These are phyloP conservation scores for Oryza punctata DNA, from an alignment of 176 grass and related monocot genomes.

Conservation along the genomic window DNA sequence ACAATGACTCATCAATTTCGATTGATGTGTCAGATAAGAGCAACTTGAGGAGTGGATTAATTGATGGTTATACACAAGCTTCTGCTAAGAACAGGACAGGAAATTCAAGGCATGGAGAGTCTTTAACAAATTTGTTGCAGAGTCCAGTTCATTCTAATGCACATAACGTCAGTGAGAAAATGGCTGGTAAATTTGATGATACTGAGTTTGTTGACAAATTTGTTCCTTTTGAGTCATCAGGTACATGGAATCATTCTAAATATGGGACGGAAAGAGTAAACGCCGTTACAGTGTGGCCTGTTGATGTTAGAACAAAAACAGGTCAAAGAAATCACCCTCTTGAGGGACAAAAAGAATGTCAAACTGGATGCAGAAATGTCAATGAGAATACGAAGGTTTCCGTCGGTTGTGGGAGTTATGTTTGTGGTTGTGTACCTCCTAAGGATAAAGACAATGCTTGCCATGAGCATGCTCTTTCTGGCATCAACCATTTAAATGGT, in stretches of 20 bases:
- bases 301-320: not conserved
- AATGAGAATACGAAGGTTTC: not conserved
- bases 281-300: not conserved
- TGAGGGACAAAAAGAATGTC: not conserved
- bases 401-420: not conserved
- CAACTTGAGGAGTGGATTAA: constrained; percentile 10
- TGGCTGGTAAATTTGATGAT: constrained; percentile 32
- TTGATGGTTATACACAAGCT: constrained; percentile 26
- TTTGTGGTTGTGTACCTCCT: constrained; percentile 7
- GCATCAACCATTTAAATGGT: constrained; percentile 22
- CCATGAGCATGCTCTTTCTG: constrained; percentile 12
- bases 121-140: constrained; percentile 7
- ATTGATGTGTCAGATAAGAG: constrained; percentile 12
- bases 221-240: constrained; percentile 37
- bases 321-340: constrained; percentile 5
- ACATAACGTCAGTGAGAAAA: not conserved
- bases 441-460: constrained; percentile 22
- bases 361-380: constrained; percentile 1
- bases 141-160: constrained; percentile 21
- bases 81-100: constrained; percentile 9
- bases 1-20: constrained; percentile 36
- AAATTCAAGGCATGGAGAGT: constrained; percentile 10
- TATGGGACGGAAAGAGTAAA: not conserved
- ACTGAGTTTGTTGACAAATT: constrained; percentile 22
- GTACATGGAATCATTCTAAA: too few species aligned